Base-by-base conservation (phyloP, 306 rosid genomes). In the Acmispon strigosus region DNA sequence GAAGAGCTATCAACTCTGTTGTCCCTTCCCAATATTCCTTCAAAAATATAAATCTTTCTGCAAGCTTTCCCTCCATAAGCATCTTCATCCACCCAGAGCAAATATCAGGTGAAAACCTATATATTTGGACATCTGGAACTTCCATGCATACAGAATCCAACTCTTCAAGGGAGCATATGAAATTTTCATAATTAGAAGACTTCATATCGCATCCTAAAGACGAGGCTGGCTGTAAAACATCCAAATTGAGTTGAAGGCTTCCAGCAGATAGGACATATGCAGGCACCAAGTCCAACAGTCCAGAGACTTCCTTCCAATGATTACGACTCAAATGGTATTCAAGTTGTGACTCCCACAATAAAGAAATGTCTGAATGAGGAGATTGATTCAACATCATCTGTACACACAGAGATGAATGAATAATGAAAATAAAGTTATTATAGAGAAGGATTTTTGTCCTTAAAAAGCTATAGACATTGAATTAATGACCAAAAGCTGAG, bases 11-110 rank as follows among this genome's bases (percentile, higher is more conserved):
- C 44, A 90, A 80, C 73, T 88, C 97, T 60, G 72, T 69, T 24
- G 96, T 88, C 62, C 96, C 92, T 77, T 88, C 96, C 98, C 96
- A 93, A 76, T 81, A 86, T 72, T 93, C 97, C 86, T 87, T 93
- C 68, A 89, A 43, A 80, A 93, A 93, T 72, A 93, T 81, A 73
- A 90, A 82, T 66, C 75, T 84, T 74, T 77, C 74, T 3, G 90
- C 97, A 79, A 93, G 92, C 68, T 90, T 90, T 84, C 84, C 89
- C 82, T 90, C 88, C 80, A 89, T 61, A 47, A 84, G 83, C 89
- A 69, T 87, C 86, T 84, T 89, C 77, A 90, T 75, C 98, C 96
- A 88, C 66, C 75, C 81, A 76, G 94, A 85, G 82, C 86, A 86
- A 79, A 65, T 61, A 78, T 78, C 82, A 45, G 81, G 72, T 41